Evolutionary conservation across 306 rosid species (phyloP), one percentile per base, ranked within the genome.

Genomic region (Oxytropis ochrocephala): DNA sequence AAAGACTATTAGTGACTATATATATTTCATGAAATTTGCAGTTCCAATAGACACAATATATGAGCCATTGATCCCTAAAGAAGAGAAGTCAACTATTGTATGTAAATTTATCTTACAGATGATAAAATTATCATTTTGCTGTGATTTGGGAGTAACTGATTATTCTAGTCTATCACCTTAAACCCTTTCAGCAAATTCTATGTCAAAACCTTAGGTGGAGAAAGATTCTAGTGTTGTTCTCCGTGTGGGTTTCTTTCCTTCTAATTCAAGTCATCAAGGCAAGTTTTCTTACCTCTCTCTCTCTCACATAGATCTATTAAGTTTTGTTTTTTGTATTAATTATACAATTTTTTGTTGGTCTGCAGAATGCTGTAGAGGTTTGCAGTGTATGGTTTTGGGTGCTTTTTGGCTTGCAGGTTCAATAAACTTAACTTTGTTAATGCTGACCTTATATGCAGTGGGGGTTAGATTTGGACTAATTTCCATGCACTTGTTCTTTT

Each of bases 321-420:
- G 19, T 58, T 50, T 11, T 39, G 11, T 17, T 18, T 17, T n/a
- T 32, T 41, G 24, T 32, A 59, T 30, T n/a, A 4, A 53, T 21
- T 9, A 44, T 27, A 18, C 13, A 14, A n/a, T 68, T 71, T 63
- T 12, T 6, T 58, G 12, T 11, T 73, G 64, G 12, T 65, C 19
- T 83, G 79, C 94, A 90, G 98, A 93, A 86, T 83, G 72, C 74
- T 74, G 71, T 59, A 2, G 61, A 74, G 69, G 77, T 62, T 19
- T 88, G 98, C 75, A 64, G 96, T 79, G 17, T 35, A 46, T 88
- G 84, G 96, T 90, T 90, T 60, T 90, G 98, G 98, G 83, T 82
- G 53, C 79, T 93, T 60, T 93, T 88, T 80, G 69, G 83, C 82
- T 60, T 90, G 67, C 94, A 90, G 91, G 98, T 90, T 35, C 1